Evolutionary conservation across 176 grass and related monocot species (phyloP).

Genomic region (Oryza officinalis): DNA sequence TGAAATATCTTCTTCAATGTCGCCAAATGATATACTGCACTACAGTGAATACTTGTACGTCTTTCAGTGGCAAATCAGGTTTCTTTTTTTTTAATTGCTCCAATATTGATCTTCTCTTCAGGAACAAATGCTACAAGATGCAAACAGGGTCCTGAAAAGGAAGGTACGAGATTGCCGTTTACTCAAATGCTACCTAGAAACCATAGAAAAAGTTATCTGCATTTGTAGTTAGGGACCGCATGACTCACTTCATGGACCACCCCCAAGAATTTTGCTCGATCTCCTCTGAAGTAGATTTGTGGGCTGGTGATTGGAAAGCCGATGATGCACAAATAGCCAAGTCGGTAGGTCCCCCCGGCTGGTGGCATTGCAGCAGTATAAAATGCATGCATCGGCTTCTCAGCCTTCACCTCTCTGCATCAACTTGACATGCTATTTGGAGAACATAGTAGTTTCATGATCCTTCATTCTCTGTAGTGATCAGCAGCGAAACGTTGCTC

Average conservation of each 20-base stretch:
- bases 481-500: neutral
- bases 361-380: neutral
- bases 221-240: constrained; percentile 32
- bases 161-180: constrained; percentile 48
- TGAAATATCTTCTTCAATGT: neutral
- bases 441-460: neutral
- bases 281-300: neutral
- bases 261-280: neutral
- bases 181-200: constrained; percentile 9
- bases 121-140: constrained; percentile 69
- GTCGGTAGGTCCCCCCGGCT: neutral
- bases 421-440: neutral
- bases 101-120: constrained; percentile 16
- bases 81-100: neutral
- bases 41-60: neutral
- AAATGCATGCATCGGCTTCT: neutral
- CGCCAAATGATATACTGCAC: neutral
- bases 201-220: neutral
- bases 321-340: neutral
- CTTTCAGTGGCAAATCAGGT: neutral
- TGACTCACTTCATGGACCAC: constrained; percentile 21
- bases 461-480: neutral
- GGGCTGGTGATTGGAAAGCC: constrained; percentile 4
- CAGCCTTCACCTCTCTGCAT: neutral
- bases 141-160: constrained; percentile 63